These are phyloP conservation scores for Bertia moriformis DNA, from an alignment of 2,329 filamentous ascomycete genomes.

Conservation along the genomic window DNA sequence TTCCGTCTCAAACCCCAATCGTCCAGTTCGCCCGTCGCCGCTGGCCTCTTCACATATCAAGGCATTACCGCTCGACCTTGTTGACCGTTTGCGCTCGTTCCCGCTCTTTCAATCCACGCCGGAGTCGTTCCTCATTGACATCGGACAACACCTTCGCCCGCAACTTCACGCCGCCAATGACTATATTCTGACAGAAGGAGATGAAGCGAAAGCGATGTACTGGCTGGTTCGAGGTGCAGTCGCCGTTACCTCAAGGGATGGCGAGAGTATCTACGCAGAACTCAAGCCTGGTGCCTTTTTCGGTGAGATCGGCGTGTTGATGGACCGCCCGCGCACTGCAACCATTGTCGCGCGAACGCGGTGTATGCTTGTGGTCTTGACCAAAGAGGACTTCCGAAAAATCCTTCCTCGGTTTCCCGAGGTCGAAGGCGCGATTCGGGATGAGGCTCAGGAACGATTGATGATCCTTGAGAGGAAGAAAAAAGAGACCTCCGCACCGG, in stretches of 20 bases:
- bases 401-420: constrained; percentile 57
- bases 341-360: constrained; percentile 58
- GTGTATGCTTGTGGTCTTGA: constrained; percentile 56
- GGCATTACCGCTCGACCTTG: constrained; percentile 57
- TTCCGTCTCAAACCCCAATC: constrained; percentile 51
- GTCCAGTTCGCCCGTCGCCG: constrained; percentile 55
- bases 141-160: constrained; percentile 55
- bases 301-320: constrained; percentile 63
- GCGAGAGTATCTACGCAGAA: constrained; percentile 63
- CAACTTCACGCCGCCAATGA: constrained; percentile 56
- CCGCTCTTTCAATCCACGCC: constrained; percentile 59
- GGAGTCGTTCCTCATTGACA: constrained; percentile 53
- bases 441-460: constrained; percentile 58
- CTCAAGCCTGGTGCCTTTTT: constrained; percentile 63
- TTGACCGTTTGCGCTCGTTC: constrained; percentile 61
- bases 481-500: constrained; percentile 37
- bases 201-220: constrained; percentile 67
- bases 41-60: constrained; percentile 57
- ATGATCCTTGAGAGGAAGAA: constrained; percentile 62
- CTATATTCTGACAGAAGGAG: constrained; percentile 61
- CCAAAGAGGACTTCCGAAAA: constrained; percentile 58
- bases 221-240: constrained; percentile 63
- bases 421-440: constrained; percentile 56
- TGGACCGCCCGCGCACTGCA: constrained; percentile 63
- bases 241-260: constrained; percentile 59